Evolutionary conservation across 352 stramenopile genomes (phyloP), one percentile per base, ranked within the genome.

Genomic region (Phytopythium chamaehyphon): DNA sequence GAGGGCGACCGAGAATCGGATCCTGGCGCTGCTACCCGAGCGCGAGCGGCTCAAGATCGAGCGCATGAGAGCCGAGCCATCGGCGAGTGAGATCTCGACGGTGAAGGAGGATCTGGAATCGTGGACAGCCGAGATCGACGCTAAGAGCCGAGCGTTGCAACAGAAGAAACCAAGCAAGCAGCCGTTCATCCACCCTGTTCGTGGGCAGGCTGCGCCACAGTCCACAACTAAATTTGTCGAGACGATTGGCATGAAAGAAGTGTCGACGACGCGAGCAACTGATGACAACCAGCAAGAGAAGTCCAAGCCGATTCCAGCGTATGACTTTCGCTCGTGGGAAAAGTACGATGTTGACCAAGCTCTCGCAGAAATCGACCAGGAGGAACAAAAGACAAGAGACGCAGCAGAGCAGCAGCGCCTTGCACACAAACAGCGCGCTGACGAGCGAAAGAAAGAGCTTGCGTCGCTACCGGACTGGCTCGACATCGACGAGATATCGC

Each of bases 301-400:
- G 35, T 35, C 43, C 16, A 66, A 71, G 18, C 59, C 75, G 16
- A 93, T 93, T 42, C 75, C 69, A 36, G 87, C 86, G 10, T 96
- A 96, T 65, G 90, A 97, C 61, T 98, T 97, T 42, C 74, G 86
- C 6, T 76, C 84, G 22, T 98, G 90, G 90, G 84, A 96, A 43
- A 95, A 96, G 54, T 97, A 94, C 59, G 72, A 97, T 24, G 84
- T 90, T 9, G 86, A 96, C 38, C 57, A 75, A 38, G 86, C 85
- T n/a, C 68, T 95, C 21, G 54, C 76, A 4, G 72, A 83, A 28
- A 70, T 95, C 33, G 86, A 96, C 12, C 54, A 77, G 8, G 61
- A 76, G 2, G 80, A 90, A 1, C 47, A 74, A 10, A 47, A 47
- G 9, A 55, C 52, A 3, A 58, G 72, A 35, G 61, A 85, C 6